Percentiles rank a stretch among this genome's conserved stretches.
Evolutionary conservation across 805 yeast genomes (phyloP).

Genomic region (Yamadazyma scolyti): DNA sequence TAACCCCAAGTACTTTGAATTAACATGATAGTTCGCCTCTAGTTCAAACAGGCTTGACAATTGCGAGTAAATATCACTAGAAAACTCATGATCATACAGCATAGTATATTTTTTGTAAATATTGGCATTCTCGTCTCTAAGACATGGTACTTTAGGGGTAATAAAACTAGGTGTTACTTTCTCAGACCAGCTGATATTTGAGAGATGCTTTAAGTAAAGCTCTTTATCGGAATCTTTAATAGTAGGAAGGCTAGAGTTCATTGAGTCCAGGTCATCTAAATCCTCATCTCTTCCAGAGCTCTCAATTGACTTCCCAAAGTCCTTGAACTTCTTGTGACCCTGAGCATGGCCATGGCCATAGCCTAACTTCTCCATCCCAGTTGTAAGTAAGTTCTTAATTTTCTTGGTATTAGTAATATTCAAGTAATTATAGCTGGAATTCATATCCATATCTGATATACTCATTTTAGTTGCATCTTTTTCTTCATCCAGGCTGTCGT

Average conservation of each 20-base stretch:
- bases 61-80: constrained; percentile 2
- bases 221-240: constrained; percentile 3
- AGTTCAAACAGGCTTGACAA: no score
- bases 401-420: constrained; percentile 11
- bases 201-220: constrained; percentile 2
- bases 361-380: constrained; percentile 16
- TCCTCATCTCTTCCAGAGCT: no score
- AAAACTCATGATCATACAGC: constrained; percentile 1
- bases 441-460: constrained; percentile 1
- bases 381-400: constrained; percentile 10
- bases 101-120: constrained; percentile 4
- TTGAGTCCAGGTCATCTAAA: background rate
- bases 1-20: constrained; percentile 6
- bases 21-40: constrained; percentile 2
- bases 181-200: no score
- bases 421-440: constrained; percentile 11
- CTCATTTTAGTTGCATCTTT: background rate
- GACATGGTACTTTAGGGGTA: no score
- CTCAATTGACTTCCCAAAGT: no score
- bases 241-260: constrained; percentile 2
- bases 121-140: background rate
- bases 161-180: no score
- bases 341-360: constrained; percentile 8
- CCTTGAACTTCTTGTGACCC: background rate
- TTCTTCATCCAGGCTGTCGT: background rate